Base-by-base conservation (phyloP, 2,329 filamentous ascomycete genomes). In the Aureobasidium sp. region DNA sequence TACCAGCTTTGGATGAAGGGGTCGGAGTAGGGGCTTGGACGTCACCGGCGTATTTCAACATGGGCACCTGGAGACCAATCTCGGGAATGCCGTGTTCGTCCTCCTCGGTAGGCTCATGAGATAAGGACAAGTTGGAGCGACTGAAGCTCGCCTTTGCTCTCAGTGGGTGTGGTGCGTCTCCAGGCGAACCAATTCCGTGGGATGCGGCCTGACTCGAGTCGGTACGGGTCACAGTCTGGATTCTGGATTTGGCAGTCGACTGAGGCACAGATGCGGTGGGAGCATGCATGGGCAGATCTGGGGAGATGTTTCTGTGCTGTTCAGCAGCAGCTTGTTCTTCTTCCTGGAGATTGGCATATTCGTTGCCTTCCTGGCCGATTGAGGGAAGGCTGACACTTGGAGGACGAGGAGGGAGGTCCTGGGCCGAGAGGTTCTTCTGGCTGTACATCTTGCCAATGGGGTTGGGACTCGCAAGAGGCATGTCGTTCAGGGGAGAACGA, bases 11-110 rank as follows among this genome's bases (percentile, higher is more conserved):
- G 14, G 71, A 78, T 9, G 86, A 87, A 2, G 85, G 83, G 1
- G 45, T 14, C 14, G 92, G 91, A 2, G 92, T 94, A 2, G 94
- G 94, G 14, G 94, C 94, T 77, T 99, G 94, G 10, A 97, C 94
- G 72, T 97, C 93, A 64, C 94, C 94, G 47, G 94, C 90, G 72
- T 94, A 85, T 59, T 87, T 89, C 71, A 94, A 88, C 90, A 99
- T 94, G 54, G 94, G 94, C 42, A 99, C 93, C 70, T 92, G 88
- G 69, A 90, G 85, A 51, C 93, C 93, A 67, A 97, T 94, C 71
- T 95, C 90, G 2, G 92, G 92, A 68, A 97, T 96, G 27, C 92
- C 93, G 61, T 91, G 86, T 66, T 94, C 89, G 36, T 68, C 63
- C 49, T 93, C 89, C 21, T 88, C 88, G 44, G 75, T 75, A 8